Base-by-base conservation (phyloP, 257 asterid species). In the Nicotiana tomentosiformis region DNA sequence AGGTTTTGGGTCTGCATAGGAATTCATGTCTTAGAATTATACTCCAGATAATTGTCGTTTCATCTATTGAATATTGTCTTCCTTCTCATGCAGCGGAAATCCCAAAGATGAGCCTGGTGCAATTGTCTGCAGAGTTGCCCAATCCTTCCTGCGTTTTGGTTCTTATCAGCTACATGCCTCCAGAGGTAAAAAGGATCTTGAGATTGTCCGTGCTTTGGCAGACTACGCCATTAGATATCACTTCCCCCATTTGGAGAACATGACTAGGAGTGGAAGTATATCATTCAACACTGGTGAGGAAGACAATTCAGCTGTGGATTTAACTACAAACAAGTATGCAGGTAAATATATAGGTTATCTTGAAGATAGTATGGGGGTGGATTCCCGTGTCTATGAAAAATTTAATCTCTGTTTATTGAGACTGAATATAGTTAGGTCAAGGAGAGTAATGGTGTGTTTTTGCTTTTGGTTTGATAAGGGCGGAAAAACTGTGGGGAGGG, bases 101-200 rank as follows among this genome's bases (percentile, higher is more conserved):
- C 96, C 97, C 74, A 96, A 94, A 90, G 97, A 94, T 56, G 99
- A 96, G 85, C 98, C 97, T 30, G 99, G 99, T 78, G 99, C 99
- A 78, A 83, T 96, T 82, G 97, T 94, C 57, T 94, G 99, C 87
- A 88, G 99, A 88, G 98, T 93, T 77, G 92, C 99, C 68, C 98
- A 86, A 77, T 92, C 99, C 65, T 96, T 96, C 86, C 87, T 96
- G 81, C 97, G 99, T 17, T 96, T 96, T 88, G 99, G 99, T 88
- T 96, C 99, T 53, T 96, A 84, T 88, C 98, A 96, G 89, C 86
- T 96, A 80, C 99, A 96, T 85, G 98, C 99, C 74, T 87, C 92
- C 17, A 91, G 99, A 88, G 96, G 96, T 84, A 89, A 90, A 84
- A 93, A 89, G 55, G 96, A 93, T 87, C 82, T 92, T 84, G 93